Evolutionary conservation across 1,284 basidiomycete species (phyloP).

Genomic region (Xerocomus amazonicus): DNA sequence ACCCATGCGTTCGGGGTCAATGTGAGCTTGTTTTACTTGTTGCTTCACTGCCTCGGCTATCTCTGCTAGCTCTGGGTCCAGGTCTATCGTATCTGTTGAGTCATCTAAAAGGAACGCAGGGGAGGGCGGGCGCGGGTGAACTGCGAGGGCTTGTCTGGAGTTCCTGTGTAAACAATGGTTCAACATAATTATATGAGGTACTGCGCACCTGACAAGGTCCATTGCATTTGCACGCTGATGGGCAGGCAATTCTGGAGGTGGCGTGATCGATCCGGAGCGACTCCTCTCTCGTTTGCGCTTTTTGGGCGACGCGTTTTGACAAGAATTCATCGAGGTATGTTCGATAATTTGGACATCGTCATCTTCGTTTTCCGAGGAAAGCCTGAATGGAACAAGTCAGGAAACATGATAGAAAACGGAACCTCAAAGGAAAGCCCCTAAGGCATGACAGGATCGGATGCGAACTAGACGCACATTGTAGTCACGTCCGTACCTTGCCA

Average conservation of each 20-base stretch:
- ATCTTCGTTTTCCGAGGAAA: slow-evolving; percentile 50
- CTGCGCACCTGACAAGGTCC: slow-evolving; percentile 52
- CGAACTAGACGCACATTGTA: slow-evolving; percentile 25
- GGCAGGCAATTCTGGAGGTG: slow-evolving; percentile 57
- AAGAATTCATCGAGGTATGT: slow-evolving; percentile 23
- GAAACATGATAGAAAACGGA: neutral
- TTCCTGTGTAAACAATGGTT: slow-evolving; percentile 13
- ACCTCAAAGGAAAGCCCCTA: neutral
- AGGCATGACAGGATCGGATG: too few relatives aligned
- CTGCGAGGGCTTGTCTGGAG: slow-evolving; percentile 44
- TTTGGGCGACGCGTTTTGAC: slow-evolving; percentile 12
- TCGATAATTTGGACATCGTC: slow-evolving; percentile 40
- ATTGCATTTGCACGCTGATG: slow-evolving; percentile 51
- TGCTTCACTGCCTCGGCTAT: slow-evolving; percentile 44
- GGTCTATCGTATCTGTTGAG: slow-evolving; percentile 44
- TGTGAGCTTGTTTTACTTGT: slow-evolving; percentile 13
- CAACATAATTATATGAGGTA: neutral
- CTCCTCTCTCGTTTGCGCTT: slow-evolving; percentile 49
- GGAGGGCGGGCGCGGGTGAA: slow-evolving; percentile 40
- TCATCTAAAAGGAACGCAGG: slow-evolving; percentile 44
- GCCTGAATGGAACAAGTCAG: slow-evolving; percentile 19
- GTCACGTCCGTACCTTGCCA: slow-evolving; percentile 35
- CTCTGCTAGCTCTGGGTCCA: slow-evolving; percentile 58
- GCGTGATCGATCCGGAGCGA: slow-evolving; percentile 68
- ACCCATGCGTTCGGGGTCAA: slow-evolving; percentile 26